Base-by-base conservation (phyloP, 768 basidiomycete genomes). In the Dentipellis sp. region DNA sequence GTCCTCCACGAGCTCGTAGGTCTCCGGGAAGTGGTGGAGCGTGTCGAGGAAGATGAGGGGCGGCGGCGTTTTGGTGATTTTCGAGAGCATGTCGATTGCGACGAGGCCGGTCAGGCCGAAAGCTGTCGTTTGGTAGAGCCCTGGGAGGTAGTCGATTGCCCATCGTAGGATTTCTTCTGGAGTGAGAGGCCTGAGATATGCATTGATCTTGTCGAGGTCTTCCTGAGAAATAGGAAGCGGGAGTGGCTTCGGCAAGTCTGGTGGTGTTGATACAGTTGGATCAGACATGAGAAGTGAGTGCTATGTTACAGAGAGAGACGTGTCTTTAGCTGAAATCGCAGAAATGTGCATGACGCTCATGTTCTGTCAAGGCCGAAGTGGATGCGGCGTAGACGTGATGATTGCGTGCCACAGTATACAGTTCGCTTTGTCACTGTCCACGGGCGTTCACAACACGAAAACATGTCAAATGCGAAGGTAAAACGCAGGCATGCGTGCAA, bases 11-110 rank as follows among this genome's bases (percentile, higher is more conserved):
- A 99, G 84, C 56, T 84, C 83, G 64, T 97, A 86, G 4, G 95
- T 98, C 73, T 97, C 91, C 3, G 76, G 74, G 71, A 99, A 99
- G 73, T 98, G 97, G 67, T 97, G 93, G 12, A 98, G 77, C 0
- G 97, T 98, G 73, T 99, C 94, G 67, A 97, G 72, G 74, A 99
- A 98, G 73, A 98, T 93, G 17, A 97, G 78, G 1, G 94, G 92
- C 1, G 90, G 90, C 0, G 80, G 78, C 16, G 72, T 66, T 23
- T 73, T 58, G 2, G 86, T 84, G 59, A 94, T 74, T 68, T 90
- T 89, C 36, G 90, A 86, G 54, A 98, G 81, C 91, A 99, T 97
- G 68, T 97, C 93, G 58, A 91, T 84, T 17, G 93, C 86, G 55
- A 92, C 93, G 53, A 94, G 83, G 10, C 97, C 95, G 0, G 94